These are phyloP conservation scores for Aspergillus diversus DNA, from an alignment of 495 filamentous ascomycete genomes.

Conservation along the genomic window DNA sequence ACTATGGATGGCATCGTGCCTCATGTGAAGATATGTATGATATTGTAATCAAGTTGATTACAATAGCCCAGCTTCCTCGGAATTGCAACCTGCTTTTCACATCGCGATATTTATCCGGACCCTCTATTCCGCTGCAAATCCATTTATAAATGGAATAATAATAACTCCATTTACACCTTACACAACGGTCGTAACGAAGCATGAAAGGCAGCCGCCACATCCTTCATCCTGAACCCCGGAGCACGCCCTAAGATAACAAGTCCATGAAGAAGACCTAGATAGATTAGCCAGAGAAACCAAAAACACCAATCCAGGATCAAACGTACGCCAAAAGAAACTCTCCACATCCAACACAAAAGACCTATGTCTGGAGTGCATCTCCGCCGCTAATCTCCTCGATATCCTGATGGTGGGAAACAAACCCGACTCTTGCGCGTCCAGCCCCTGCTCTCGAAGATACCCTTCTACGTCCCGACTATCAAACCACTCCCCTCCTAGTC, in stretches of 20 bases:
- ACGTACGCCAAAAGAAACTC: not conserved
- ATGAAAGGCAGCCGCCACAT: not conserved
- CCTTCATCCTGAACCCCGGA: not conserved
- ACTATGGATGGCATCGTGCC: too few relatives aligned
- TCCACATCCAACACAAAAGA: not conserved
- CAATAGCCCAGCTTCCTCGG: too few relatives aligned
- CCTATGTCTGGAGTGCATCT: not conserved
- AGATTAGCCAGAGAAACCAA: not conserved
- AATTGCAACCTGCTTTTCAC: too few relatives aligned
- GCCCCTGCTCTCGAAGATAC: slow-evolving; percentile 31
- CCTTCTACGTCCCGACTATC: slow-evolving; percentile 72
- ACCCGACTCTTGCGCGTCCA: slow-evolving; percentile 23
- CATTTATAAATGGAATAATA: too few relatives aligned
- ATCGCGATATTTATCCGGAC: too few relatives aligned
- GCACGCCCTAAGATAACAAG: not conserved
- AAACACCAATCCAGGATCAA: not conserved
- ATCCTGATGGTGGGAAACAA: slow-evolving; percentile 13
- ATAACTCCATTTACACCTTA: too few relatives aligned
- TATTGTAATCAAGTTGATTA: too few relatives aligned
- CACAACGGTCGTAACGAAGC: not conserved
- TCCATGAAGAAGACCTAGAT: not conserved
- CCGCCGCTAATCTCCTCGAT: not conserved
- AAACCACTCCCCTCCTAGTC: slow-evolving; percentile 70
- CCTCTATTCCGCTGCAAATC: too few relatives aligned
- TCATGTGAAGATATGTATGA: too few relatives aligned